A percentile compares a stretch with the other conserved stretches of the same genome.
These are phyloP conservation scores for Tephrocybe sp. DNA, from an alignment of 768 basidiomycete species.

Conservation along the genomic window DNA sequence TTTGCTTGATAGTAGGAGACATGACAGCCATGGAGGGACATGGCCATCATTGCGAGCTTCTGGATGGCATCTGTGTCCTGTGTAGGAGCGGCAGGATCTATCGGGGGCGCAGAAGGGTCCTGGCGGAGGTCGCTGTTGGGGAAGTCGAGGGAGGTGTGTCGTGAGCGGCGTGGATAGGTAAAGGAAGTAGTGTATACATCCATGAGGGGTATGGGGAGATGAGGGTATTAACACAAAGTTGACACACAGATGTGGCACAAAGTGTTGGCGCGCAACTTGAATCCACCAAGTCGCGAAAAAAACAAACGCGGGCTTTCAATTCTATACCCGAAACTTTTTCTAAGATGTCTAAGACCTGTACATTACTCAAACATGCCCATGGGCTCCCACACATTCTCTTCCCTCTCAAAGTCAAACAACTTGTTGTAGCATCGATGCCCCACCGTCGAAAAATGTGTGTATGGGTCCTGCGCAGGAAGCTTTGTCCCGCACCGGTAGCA, in stretches of 20 bases:
- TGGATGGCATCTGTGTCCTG: conserved; percentile 74
- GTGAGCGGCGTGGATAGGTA: conserved; percentile 83
- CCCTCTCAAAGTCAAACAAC: conserved; percentile 57
- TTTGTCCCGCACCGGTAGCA: conserved; percentile 76
- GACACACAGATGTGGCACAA: conserved; percentile 28
- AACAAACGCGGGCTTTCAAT: conserved; percentile 43
- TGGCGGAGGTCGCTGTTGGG: conserved; percentile 44
- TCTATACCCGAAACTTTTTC: conserved; percentile 22
- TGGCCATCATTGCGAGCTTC: conserved; percentile 78
- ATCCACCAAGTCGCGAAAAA: conserved; percentile 24
- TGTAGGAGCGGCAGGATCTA: conserved; percentile 39
- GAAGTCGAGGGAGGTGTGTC: conserved; percentile 68
- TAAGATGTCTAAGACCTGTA: conserved; percentile 11
- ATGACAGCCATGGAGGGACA: conserved; percentile 80
- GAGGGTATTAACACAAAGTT: conserved; percentile 55
- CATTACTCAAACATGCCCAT: conserved; percentile 9
- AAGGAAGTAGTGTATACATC: conserved; percentile 96
- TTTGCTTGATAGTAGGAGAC: conserved; percentile 77
- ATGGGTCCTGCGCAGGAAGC: conserved; percentile 53
- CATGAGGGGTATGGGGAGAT: conserved; percentile 61
- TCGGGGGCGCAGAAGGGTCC: conserved; percentile 33
- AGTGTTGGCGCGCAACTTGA: conserved; percentile 7
- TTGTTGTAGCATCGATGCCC: conserved; percentile 59
- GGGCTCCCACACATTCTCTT: conserved; percentile 13
- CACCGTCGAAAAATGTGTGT: conserved; percentile 64